Evolutionary conservation across 2,329 filamentous ascomycete genomes (phyloP).

Genomic region (Aspergillus viridinutans): DNA sequence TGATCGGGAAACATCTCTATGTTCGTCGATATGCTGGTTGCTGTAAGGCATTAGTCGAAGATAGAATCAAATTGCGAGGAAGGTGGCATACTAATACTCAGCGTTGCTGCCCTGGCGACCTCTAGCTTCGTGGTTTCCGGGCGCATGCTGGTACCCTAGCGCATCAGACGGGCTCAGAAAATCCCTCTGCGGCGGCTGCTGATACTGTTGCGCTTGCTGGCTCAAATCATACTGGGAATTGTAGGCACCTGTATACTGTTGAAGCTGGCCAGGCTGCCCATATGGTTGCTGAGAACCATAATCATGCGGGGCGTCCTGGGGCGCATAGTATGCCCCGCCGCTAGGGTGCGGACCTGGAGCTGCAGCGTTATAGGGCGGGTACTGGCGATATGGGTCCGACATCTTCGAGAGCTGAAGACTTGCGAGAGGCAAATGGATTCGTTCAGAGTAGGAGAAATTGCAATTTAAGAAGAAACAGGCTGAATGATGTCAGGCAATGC

Average conservation of each 20-base stretch:
- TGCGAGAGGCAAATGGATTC: neutral
- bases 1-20: neutral
- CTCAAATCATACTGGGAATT: conserved; percentile 8
- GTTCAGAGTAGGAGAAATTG: neutral
- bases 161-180: conserved; percentile 5
- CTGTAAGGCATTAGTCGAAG: neutral
- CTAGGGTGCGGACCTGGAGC: conserved; percentile 9
- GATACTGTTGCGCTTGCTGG: conserved; percentile 4
- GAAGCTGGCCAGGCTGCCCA: neutral
- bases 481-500: neutral
- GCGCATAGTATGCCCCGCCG: conserved; percentile 19
- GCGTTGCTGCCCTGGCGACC: conserved; percentile 13
- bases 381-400: conserved; percentile 51
- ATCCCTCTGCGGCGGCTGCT: neutral
- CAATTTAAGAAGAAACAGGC: neutral
- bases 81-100: conserved; percentile 16
- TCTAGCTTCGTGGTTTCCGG: conserved; percentile 3
- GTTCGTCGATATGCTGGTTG: neutral
- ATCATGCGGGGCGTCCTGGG: conserved; percentile 21
- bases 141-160: conserved; percentile 1
- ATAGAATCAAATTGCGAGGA: neutral
- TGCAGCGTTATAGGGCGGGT: conserved; percentile 24
- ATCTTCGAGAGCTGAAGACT: conserved; percentile 30
- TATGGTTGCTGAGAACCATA: conserved; percentile 20
- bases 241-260: neutral